Conservation (phyloP, 78 protist species). For the Guillardia theta region DNA sequence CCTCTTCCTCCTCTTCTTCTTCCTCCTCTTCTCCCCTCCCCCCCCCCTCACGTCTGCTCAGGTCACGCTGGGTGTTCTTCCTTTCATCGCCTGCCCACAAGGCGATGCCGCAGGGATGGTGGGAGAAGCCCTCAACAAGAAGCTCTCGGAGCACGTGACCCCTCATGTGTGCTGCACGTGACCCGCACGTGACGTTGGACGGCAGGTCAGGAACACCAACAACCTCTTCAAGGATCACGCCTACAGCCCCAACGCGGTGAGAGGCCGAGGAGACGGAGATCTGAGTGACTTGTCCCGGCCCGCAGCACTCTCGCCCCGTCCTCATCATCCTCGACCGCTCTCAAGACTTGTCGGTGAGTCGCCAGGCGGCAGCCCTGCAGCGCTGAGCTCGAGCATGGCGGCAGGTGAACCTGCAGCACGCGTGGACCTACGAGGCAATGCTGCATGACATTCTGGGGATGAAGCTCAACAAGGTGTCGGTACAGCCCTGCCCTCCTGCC, state of each 20-base stretch:
- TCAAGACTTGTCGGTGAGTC: not conserved
- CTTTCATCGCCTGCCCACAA: not conserved
- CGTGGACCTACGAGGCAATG: conserved; percentile 20
- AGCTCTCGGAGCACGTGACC: not conserved
- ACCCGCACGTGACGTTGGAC: too few species aligned
- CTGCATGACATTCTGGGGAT: conserved; percentile 27
- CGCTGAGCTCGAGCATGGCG: too few species aligned
- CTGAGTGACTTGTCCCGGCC: not conserved
- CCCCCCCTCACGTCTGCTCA: not conserved
- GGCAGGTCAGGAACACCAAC: not conserved
- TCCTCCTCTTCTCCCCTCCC: not conserved
- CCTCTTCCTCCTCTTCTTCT: not conserved
- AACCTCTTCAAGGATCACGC: conserved; percentile 5
- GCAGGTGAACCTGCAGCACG: conserved; percentile 32
- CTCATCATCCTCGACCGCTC: not conserved
- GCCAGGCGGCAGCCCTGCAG: too few species aligned
- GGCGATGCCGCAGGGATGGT: not conserved
- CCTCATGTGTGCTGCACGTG: too few species aligned
- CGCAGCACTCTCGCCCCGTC: not conserved
- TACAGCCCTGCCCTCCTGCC: too few species aligned
- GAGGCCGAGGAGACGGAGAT: too few species aligned
- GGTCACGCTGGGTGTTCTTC: not conserved
- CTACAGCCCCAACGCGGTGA: too few species aligned
- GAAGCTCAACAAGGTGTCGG: not conserved
- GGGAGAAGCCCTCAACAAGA: not conserved